Conservation (phyloP, 805 yeast species). For the Kluyveromyces starmeri region DNA sequence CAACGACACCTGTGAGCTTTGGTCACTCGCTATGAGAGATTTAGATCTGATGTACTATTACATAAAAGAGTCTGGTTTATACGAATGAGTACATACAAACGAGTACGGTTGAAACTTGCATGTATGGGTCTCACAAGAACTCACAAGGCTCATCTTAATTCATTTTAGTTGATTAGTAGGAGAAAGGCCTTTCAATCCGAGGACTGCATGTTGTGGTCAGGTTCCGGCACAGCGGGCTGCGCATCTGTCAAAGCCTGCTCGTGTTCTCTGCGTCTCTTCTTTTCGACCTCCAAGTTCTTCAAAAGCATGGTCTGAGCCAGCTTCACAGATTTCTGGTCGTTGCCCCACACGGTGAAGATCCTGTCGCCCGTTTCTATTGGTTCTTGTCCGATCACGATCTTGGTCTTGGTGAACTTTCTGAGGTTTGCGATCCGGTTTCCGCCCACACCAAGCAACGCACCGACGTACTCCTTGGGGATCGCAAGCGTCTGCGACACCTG, state of each 20-base stretch:
- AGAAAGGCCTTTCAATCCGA: no score
- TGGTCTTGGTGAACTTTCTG: constrained; percentile 68
- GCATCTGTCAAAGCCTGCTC: constrained; percentile 3
- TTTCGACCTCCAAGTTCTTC: constrained; percentile 51
- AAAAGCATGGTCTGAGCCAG: constrained; percentile 50
- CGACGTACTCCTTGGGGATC: constrained; percentile 77
- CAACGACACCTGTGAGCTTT: no score
- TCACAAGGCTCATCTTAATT: no score
- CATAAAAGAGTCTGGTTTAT: no score
- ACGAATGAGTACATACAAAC: no score
- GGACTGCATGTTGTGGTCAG: no score
- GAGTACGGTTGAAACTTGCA: no score
- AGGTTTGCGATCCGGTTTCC: constrained; percentile 84
- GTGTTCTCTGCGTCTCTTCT: constrained; percentile 36
- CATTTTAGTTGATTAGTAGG: no score
- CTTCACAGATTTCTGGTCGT: constrained; percentile 35
- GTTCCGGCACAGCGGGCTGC: no score
- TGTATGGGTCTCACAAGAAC: no score
- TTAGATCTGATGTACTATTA: no score
- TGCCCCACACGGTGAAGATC: constrained; percentile 62
- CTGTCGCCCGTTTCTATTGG: constrained; percentile 57
- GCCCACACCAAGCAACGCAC: constrained; percentile 80
- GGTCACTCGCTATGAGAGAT: no score
- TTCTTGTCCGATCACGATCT: constrained; percentile 66
- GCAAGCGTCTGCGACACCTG: constrained; percentile 26